Evolutionary conservation across 2,329 filamentous ascomycete genomes (phyloP).

Genomic region (Nannizziopsis arthrosporioides): DNA sequence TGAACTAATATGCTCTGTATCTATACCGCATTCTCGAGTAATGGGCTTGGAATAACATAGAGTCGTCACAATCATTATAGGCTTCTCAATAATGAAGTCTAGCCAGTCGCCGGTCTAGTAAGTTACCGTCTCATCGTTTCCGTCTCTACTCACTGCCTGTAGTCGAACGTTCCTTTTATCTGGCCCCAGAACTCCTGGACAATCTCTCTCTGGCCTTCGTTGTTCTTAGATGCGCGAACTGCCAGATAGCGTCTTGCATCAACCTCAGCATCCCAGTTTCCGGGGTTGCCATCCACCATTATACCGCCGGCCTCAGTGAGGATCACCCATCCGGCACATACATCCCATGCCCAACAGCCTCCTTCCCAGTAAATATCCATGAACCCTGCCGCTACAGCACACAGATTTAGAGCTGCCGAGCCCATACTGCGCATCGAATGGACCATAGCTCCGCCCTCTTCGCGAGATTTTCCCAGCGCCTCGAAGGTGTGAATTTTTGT

Average conservation of each 20-base stretch:
- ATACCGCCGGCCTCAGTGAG: slow-evolving; percentile 49
- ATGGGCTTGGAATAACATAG: too few relatives aligned
- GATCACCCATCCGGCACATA: slow-evolving; percentile 52
- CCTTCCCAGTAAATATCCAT: slow-evolving; percentile 56
- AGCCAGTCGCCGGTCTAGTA: too few relatives aligned
- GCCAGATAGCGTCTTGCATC: slow-evolving; percentile 46
- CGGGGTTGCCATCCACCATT: slow-evolving; percentile 48
- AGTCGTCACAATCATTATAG: neutral
- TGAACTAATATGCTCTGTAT: neutral
- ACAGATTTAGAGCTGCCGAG: slow-evolving; percentile 50
- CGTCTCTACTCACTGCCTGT: slow-evolving; percentile 14
- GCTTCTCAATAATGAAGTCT: neutral
- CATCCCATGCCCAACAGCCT: slow-evolving; percentile 56
- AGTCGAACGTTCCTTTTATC: slow-evolving; percentile 30
- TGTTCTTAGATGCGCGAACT: slow-evolving; percentile 25
- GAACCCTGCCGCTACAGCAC: slow-evolving; percentile 45
- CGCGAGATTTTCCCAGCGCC: slow-evolving; percentile 36
- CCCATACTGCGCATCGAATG: slow-evolving; percentile 47
- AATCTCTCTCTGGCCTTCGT: slow-evolving; percentile 29
- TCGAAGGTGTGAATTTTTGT: slow-evolving; percentile 46
- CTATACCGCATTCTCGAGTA: neutral
- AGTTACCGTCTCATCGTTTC: neutral
- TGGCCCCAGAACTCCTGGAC: slow-evolving; percentile 34
- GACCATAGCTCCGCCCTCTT: slow-evolving; percentile 50
- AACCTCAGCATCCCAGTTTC: slow-evolving; percentile 44